Base-by-base conservation (phyloP, 371 early-diverging fungal species). In the Astathelohania contejeani region DNA sequence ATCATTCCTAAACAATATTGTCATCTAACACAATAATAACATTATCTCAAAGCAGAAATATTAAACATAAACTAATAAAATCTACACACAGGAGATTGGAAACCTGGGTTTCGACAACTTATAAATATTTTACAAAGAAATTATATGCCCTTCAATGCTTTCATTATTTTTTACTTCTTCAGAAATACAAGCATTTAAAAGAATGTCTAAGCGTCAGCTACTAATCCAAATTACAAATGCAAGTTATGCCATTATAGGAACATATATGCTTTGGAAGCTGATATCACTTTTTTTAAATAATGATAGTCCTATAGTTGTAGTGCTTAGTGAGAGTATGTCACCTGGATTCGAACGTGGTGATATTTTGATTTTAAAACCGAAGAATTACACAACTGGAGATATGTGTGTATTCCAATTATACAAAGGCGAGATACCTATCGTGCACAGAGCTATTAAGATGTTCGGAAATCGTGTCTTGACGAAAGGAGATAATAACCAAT, bases 341-440 rank as follows among this genome's bases (percentile, higher is more conserved):
- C 96, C 98, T 26, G 93, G 90, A 20, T 93, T 93, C 70, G 78
- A 85, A 58, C 78, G 91, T 59, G 98, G 98, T 22, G 98, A 97
- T 70, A 81, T 97, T 56, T 77, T 97, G 19, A 82, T 93, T 58
- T 76, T 97, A 29, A 71, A 68, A 38, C 83, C 87, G 12, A 75
- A 88, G 25, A 26, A 47, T 9, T 64, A 58, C 19, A 72, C 78
- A 26, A 79, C 84, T 23, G 94, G 94, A 58, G 94, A 95, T 62
- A 90, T 95, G 53, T 79, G 80, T 53, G 98, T 97, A 2, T 97
- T 85, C 78, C 88, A 91, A 71, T 70, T 94, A 52, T 76, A 82
- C 19, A 86, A 82, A 58, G 81, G 84, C 61, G 80, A 81, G 28
- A 86, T 97, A 49, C 96, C 98, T 0, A 95, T 95, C 67, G 95